Conservation (phyloP, 768 basidiomycete genomes). For the Kwoniella mangroviensis region DNA sequence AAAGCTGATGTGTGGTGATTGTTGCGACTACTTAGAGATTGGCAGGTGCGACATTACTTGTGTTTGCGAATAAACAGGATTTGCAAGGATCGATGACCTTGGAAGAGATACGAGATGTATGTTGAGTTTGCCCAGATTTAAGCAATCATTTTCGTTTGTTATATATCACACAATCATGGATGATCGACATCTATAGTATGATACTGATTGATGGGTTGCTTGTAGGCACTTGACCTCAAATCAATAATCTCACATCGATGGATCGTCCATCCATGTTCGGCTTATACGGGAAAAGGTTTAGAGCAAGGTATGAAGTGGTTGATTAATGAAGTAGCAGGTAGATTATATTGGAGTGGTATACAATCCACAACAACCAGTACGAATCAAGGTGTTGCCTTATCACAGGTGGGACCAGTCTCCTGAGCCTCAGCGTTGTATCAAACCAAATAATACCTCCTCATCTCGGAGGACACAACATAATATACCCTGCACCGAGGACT, state of each 20-base stretch:
- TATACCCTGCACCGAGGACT: slow-evolving; percentile 1
- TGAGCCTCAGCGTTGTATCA: too few relatives aligned
- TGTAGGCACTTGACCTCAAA: slow-evolving; percentile 76
- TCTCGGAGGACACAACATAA: not conserved
- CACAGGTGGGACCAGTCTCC: not conserved
- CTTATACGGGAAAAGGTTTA: slow-evolving; percentile 83
- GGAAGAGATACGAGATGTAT: slow-evolving; percentile 78
- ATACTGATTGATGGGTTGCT: not conserved
- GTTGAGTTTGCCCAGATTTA: slow-evolving; percentile 47
- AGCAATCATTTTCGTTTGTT: not conserved
- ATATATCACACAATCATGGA: too few relatives aligned
- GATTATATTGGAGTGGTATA: slow-evolving; percentile 69
- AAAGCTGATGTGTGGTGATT: not conserved
- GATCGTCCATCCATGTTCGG: slow-evolving; percentile 89
- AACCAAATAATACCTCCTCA: not conserved
- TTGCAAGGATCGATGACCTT: slow-evolving; percentile 82
- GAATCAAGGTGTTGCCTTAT: not conserved
- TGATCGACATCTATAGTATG: too few relatives aligned
- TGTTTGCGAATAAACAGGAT: slow-evolving; percentile 99
- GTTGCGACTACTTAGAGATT: slow-evolving; percentile 67
- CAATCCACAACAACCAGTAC: not conserved
- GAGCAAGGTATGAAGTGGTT: slow-evolving; percentile 89
- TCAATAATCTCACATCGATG: slow-evolving; percentile 87
- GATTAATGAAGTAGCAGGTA: slow-evolving; percentile 80
- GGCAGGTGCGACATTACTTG: slow-evolving; percentile 90